phyloP scores from a whole-genome alignment of 176 grass and related monocot species.

The Bromus sterilis region DNA sequence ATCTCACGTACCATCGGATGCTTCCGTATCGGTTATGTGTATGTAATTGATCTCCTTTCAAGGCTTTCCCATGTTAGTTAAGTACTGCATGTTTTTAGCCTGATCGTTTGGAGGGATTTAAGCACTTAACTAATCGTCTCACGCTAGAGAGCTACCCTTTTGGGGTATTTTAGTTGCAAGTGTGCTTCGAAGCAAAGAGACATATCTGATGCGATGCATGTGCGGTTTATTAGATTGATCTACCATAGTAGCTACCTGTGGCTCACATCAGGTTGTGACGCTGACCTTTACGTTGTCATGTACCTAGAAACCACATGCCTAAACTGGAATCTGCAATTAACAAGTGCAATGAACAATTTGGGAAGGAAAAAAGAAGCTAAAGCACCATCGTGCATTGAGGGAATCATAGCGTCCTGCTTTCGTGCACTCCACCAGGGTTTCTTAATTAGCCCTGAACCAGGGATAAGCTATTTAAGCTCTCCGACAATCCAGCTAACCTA shows the following conservation, averaged over 20 bases:
- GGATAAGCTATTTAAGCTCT: slow-evolving; percentile 23
- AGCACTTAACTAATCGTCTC: slow-evolving; percentile 4
- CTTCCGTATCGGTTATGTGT: slow-evolving; percentile 2
- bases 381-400: background rate
- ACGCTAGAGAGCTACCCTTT: background rate
- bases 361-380: background rate
- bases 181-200: slow-evolving; percentile 6
- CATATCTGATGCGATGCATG: background rate
- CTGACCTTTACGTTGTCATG: slow-evolving; percentile 30
- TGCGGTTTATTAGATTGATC: slow-evolving; percentile 20
- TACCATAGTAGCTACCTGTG: slow-evolving; percentile 11
- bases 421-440: background rate
- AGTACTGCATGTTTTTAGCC: slow-evolving; percentile 12
- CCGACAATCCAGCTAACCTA: background rate
- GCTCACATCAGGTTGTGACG: slow-evolving; percentile 14
- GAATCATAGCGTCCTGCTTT: slow-evolving; percentile 19
- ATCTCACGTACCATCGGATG: background rate
- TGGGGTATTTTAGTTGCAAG: slow-evolving; percentile 24
- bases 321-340: slow-evolving; percentile 7
- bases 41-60: background rate
- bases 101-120: background rate
- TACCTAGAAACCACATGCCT: slow-evolving; percentile 33
- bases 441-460: background rate
- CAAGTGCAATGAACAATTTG: background rate
- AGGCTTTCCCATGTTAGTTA: slow-evolving; percentile 18